Conservation (phyloP, 306 rosid species). For the Glycyrrhiza uralensis region DNA sequence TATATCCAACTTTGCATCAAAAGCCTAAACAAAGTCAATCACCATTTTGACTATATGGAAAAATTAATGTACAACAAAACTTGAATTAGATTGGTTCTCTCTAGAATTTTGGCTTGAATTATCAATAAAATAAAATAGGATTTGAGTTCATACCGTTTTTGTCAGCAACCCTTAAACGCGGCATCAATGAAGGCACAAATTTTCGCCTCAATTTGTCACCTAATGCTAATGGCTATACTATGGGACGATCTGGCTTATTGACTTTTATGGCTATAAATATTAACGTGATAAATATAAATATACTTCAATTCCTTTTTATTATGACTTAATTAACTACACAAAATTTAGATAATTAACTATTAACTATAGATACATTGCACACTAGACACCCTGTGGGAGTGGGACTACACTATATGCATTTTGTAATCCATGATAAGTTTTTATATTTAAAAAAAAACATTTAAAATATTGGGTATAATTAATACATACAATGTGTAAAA, state of each 20-base stretch:
- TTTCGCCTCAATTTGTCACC: not conserved
- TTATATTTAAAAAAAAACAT: too few species aligned
- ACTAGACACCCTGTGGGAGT: too few species aligned
- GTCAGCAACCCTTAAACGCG: constrained; percentile 33
- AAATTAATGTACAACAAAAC: not conserved
- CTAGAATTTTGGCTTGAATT: not conserved
- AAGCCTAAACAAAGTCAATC: constrained; percentile 25
- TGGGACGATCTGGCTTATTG: not conserved
- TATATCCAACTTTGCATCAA: constrained; percentile 2
- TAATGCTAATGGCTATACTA: not conserved
- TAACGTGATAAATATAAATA: not conserved
- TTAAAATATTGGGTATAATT: not conserved
- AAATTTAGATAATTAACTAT: too few species aligned
- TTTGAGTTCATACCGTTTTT: not conserved
- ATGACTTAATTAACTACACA: not conserved
- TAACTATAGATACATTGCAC: constrained; percentile 16
- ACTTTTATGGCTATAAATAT: not conserved
- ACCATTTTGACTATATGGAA: not conserved
- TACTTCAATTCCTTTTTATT: not conserved
- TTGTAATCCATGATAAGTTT: not conserved
- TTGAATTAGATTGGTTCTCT: not conserved
- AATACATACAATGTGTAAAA: too few species aligned
- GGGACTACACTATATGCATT: not conserved
- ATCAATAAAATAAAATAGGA: not conserved
- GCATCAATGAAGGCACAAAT: constrained; percentile 27